phyloP scores from a whole-genome alignment of 345 rosid genomes.

The Kernera saxatilis region DNA sequence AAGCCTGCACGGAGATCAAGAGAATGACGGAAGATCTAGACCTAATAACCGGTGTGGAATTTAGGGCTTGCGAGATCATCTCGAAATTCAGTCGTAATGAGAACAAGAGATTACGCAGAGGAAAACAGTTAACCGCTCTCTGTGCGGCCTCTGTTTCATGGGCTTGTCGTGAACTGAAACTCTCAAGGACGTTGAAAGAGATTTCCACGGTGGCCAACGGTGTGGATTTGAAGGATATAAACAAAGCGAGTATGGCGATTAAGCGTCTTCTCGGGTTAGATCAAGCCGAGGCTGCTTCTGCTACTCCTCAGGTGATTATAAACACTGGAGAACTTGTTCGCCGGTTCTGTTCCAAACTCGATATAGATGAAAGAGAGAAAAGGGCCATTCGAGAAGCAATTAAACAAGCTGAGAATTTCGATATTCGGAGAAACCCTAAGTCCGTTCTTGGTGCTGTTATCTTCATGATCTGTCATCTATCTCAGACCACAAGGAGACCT shows the following conservation, averaged over 20 bases:
- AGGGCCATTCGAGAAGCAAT: slow-evolving; percentile 9
- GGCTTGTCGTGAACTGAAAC: slow-evolving; percentile 13
- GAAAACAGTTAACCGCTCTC: neutral
- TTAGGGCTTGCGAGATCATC: slow-evolving; percentile 23
- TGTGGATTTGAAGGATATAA: neutral
- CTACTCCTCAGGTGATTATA: neutral
- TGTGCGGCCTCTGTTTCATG: slow-evolving; percentile 18
- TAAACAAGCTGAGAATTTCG: neutral
- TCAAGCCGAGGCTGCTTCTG: neutral
- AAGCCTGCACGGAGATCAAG: neutral
- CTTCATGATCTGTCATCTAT: slow-evolving; percentile 15
- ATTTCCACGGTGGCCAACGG: neutral
- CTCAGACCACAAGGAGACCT: neutral
- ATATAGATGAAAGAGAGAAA: neutral
- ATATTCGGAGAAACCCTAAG: slow-evolving; percentile 23
- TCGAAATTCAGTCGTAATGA: neutral
- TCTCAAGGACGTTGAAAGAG: slow-evolving; percentile 20
- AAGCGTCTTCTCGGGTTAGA: neutral
- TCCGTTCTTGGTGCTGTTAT: slow-evolving; percentile 20
- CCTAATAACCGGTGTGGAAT: neutral
- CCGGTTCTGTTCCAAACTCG: slow-evolving; percentile 11
- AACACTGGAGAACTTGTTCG: slow-evolving; percentile 15
- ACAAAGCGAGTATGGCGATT: neutral
- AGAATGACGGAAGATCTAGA: neutral
- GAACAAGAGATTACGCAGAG: neutral